These are phyloP conservation scores for Cordyceps cicadae DNA, from an alignment of 2,329 filamentous ascomycete genomes.

Conservation along the genomic window DNA sequence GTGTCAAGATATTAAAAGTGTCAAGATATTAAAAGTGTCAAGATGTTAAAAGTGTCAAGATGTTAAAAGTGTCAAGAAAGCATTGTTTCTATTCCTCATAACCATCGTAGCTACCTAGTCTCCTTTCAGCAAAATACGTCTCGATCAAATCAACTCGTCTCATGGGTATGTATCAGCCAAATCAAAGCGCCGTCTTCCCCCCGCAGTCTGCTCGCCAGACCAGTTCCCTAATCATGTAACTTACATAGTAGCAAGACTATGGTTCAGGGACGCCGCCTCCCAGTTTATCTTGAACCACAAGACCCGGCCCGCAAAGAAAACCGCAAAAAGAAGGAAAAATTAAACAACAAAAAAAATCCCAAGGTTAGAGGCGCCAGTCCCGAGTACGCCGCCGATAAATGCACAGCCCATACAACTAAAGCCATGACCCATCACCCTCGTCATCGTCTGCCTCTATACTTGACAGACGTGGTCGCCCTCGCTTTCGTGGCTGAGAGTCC, in stretches of 20 bases:
- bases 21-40: no score
- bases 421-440: constrained; percentile 30
- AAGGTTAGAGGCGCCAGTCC: not conserved
- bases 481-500: constrained; percentile 39
- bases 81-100: not conserved
- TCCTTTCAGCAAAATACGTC: constrained; percentile 5
- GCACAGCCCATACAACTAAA: not conserved
- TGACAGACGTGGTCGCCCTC: constrained; percentile 44
- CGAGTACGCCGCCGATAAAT: not conserved
- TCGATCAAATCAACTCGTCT: not conserved
- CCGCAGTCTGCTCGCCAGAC: not conserved
- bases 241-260: not conserved
- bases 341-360: not conserved
- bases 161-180: constrained; percentile 8
- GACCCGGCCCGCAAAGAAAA: no score
- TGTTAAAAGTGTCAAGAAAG: no score
- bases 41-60: no score
- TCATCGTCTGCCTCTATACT: constrained; percentile 31
- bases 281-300: not conserved
- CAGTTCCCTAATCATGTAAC: not conserved
- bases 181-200: not conserved
- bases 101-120: constrained; percentile 1
- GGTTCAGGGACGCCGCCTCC: not conserved
- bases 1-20: no score
- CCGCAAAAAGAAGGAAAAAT: not conserved